Evolutionary conservation across 768 basidiomycete genomes (phyloP).

Genomic region (Pulveroboletus sp.): DNA sequence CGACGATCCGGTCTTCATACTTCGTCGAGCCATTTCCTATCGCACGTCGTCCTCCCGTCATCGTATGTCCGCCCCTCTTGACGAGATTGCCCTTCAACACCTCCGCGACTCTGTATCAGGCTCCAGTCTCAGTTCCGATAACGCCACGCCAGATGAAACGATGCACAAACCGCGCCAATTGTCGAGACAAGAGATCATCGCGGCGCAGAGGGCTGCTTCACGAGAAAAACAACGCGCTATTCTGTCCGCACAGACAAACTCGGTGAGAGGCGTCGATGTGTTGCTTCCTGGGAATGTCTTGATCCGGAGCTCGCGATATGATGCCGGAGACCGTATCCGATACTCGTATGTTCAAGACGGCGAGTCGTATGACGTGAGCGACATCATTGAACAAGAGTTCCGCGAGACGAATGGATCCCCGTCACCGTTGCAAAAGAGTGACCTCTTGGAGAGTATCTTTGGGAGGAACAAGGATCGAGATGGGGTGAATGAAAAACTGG

Average conservation of each 20-base stretch:
- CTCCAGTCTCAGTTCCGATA: slow-evolving; percentile 58
- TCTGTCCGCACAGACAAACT: slow-evolving; percentile 81
- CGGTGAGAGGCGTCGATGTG: slow-evolving; percentile 85
- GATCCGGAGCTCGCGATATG: slow-evolving; percentile 79
- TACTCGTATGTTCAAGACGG: slow-evolving; percentile 97
- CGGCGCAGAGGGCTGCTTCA: slow-evolving; percentile 84
- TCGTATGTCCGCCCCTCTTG: slow-evolving; percentile 72
- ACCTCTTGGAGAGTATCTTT: slow-evolving; percentile 67
- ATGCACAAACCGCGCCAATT: slow-evolving; percentile 34
- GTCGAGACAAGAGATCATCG: slow-evolving; percentile 88
- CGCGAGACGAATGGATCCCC: slow-evolving; percentile 43
- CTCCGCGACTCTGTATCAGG: slow-evolving; percentile 59
- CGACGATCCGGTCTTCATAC: slow-evolving; percentile 86
- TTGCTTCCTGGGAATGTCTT: slow-evolving; percentile 81
- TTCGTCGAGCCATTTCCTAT: slow-evolving; percentile 79
- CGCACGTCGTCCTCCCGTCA: slow-evolving; percentile 68
- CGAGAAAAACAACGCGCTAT: slow-evolving; percentile 85
- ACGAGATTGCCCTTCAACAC: slow-evolving; percentile 78
- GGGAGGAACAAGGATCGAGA: slow-evolving; percentile 59
- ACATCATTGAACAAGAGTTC: slow-evolving; percentile 90
- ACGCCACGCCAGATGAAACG: slow-evolving; percentile 30
- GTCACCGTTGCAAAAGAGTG: slow-evolving; percentile 37
- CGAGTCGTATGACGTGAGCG: slow-evolving; percentile 89
- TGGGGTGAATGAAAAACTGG: slow-evolving; percentile 64
- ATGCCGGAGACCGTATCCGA: slow-evolving; percentile 69